Percentiles rank a stretch among this genome's conserved stretches.
Conservation (phyloP, 371 early-diverging fungal species). For the Mortierella sp. region DNA sequence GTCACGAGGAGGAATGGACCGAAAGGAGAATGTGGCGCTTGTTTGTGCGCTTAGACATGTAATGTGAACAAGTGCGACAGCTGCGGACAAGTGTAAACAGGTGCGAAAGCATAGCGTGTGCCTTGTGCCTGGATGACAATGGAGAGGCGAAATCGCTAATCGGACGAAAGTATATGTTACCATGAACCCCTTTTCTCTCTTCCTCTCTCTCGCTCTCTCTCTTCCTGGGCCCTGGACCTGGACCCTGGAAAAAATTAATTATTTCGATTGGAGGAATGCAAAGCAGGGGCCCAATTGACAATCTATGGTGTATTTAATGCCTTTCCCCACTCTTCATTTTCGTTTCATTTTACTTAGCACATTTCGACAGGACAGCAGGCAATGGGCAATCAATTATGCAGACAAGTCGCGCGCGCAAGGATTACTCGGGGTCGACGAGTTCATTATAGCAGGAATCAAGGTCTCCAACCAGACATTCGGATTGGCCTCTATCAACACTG, state of each 20-base stretch:
- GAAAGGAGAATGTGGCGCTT: background rate
- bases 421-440: slow-evolving; percentile 32
- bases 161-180: background rate
- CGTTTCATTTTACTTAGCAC: slow-evolving; percentile 17
- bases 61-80: background rate
- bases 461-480: slow-evolving; percentile 44
- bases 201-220: no score
- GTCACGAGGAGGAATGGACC: background rate
- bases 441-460: slow-evolving; percentile 47
- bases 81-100: background rate
- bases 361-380: slow-evolving; percentile 17
- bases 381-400: slow-evolving; percentile 48
- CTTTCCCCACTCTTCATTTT: background rate
- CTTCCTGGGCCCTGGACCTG: background rate
- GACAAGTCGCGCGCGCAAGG: slow-evolving; percentile 40
- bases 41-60: background rate
- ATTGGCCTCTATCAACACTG: slow-evolving; percentile 37
- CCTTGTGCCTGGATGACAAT: background rate
- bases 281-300: background rate
- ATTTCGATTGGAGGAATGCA: background rate
- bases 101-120: background rate
- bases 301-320: background rate
- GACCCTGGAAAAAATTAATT: background rate
- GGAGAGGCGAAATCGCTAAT: background rate
- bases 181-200: background rate